These are phyloP conservation scores for Chrysanthemum lavandulifolium DNA, from an alignment of 129 eudicot species.

Conservation along the genomic window DNA sequence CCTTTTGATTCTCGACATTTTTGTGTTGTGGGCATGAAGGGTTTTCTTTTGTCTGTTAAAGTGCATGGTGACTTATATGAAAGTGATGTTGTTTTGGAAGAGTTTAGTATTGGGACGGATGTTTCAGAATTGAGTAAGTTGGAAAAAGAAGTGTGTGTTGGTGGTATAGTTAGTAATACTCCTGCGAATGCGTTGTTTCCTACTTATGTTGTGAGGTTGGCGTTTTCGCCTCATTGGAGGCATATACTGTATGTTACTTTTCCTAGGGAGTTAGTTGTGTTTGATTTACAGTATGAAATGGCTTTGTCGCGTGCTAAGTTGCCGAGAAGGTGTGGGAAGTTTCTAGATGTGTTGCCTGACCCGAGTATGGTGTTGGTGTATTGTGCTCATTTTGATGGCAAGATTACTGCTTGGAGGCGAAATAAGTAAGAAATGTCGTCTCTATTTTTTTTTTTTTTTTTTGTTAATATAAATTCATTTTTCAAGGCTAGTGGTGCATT, in stretches of 20 bases:
- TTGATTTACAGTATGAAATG: conserved; percentile 76
- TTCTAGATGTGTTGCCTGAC: conserved; percentile 81
- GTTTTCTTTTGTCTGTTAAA: conserved; percentile 55
- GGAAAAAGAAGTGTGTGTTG: conserved; percentile 51
- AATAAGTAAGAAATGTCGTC: conserved; percentile 58
- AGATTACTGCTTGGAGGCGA: conserved; percentile 72
- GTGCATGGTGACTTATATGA: conserved; percentile 49
- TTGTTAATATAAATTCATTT: neutral
- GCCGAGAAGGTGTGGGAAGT: conserved; percentile 86
- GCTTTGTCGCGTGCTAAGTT: conserved; percentile 50
- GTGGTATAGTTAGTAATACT: conserved; percentile 25
- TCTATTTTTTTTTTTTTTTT: neutral
- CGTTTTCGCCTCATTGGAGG: conserved; percentile 88
- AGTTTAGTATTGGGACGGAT: conserved; percentile 53
- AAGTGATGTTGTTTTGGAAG: conserved; percentile 61
- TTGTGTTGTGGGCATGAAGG: conserved; percentile 68
- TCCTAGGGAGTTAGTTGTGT: conserved; percentile 87
- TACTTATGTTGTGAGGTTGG: conserved; percentile 51
- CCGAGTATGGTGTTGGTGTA: conserved; percentile 58
- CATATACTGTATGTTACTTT: conserved; percentile 63
- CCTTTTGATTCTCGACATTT: conserved; percentile 87
- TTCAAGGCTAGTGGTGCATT: neutral
- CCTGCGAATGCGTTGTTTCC: conserved; percentile 67
- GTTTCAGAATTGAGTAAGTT: conserved; percentile 53
- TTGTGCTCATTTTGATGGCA: conserved; percentile 91